Conservation (phyloP, 805 yeast species). For the Torulaspora indica region DNA sequence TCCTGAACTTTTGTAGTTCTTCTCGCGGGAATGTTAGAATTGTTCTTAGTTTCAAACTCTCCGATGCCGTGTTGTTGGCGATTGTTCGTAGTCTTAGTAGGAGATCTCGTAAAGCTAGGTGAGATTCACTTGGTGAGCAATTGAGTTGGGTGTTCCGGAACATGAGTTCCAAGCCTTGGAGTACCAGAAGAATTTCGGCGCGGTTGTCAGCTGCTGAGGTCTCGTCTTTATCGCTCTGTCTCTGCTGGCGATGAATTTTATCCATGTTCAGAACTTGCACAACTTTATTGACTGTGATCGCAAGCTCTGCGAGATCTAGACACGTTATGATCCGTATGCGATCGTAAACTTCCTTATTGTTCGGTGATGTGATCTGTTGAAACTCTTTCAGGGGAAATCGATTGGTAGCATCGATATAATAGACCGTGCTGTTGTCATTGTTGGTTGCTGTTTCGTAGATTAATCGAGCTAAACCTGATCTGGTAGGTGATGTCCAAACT, state of each 20-base stretch:
- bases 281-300: slow-evolving; percentile 15
- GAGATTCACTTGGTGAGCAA: slow-evolving; percentile 19
- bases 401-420: slow-evolving; percentile 32
- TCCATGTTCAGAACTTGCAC: slow-evolving; percentile 13
- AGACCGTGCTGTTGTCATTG: slow-evolving; percentile 15
- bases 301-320: slow-evolving; percentile 28
- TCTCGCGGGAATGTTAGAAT: slow-evolving; percentile 15
- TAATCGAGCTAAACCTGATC: slow-evolving; percentile 9
- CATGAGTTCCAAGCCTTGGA: slow-evolving; percentile 31
- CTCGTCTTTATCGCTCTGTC: slow-evolving; percentile 2
- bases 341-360: slow-evolving; percentile 23
- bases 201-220: too few species aligned
- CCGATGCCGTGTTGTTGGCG: slow-evolving; percentile 15
- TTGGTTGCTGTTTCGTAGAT: slow-evolving; percentile 8
- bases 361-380: slow-evolving; percentile 20
- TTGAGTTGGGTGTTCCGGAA: slow-evolving; percentile 26
- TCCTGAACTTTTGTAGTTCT: slow-evolving; percentile 8
- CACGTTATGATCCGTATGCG: slow-evolving; percentile 27
- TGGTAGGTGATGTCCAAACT: slow-evolving; percentile 17
- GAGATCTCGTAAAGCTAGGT: slow-evolving; percentile 21
- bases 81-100: slow-evolving; percentile 23
- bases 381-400: slow-evolving; percentile 31
- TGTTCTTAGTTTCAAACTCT: slow-evolving; percentile 9
- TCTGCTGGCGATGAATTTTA: slow-evolving; percentile 6
- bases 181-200: slow-evolving; percentile 12